Conservation (phyloP, 768 basidiomycete species). For the Leucosporidium creatinivorum region DNA sequence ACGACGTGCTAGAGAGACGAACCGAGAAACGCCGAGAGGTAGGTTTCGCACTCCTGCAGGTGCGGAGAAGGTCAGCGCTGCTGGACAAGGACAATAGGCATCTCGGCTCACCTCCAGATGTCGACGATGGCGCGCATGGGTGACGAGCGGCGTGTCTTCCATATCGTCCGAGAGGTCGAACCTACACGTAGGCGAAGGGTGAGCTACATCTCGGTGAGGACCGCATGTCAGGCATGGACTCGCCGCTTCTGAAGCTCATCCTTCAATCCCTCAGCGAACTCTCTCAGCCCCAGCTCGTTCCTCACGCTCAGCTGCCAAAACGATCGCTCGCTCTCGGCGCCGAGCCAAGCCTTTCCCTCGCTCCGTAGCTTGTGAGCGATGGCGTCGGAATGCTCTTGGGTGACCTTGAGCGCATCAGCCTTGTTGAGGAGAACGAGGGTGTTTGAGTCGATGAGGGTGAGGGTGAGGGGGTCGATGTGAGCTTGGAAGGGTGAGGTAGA, state of each 20-base stretch:
- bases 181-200: constrained; percentile 6
- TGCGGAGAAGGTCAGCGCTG: neutral
- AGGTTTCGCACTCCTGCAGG: constrained; percentile 9
- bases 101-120: constrained; percentile 52
- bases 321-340: neutral
- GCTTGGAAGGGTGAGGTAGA: neutral
- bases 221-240: neutral
- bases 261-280: constrained; percentile 12
- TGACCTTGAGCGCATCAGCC: constrained; percentile 45
- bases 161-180: constrained; percentile 34
- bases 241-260: constrained; percentile 13
- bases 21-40: constrained; percentile 55
- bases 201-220: neutral
- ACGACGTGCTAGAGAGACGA: constrained; percentile 43
- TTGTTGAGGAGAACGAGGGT: constrained; percentile 78
- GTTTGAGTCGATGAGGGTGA: constrained; percentile 49
- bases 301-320: constrained; percentile 17
- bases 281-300: constrained; percentile 8
- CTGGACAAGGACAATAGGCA: neutral
- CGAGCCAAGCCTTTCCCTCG: constrained; percentile 5
- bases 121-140: constrained; percentile 68
- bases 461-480: constrained; percentile 42
- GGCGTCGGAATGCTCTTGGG: neutral
- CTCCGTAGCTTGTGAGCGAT: neutral
- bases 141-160: constrained; percentile 57